These are phyloP conservation scores for Nothophoma quercina DNA, from an alignment of 2,329 filamentous ascomycete species.

Conservation along the genomic window DNA sequence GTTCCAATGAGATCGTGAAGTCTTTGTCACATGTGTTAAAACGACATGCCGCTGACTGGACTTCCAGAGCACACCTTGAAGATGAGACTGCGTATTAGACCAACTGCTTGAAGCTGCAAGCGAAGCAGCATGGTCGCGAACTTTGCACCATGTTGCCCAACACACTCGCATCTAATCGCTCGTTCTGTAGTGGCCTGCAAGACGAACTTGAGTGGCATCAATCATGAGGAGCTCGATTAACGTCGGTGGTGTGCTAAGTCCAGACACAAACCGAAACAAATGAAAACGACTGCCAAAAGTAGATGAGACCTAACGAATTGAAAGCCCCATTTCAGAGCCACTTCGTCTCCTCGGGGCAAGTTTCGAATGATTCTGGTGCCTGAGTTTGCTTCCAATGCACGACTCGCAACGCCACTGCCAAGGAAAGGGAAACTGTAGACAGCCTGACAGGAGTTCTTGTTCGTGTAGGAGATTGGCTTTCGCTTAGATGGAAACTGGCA, in stretches of 20 bases:
- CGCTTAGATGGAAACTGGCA: slow-evolving; percentile 1
- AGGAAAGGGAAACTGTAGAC: neutral
- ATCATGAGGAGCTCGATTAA: neutral
- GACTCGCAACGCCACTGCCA: slow-evolving; percentile 14
- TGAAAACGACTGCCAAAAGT: neutral
- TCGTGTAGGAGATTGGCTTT: slow-evolving; percentile 4
- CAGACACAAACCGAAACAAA: neutral
- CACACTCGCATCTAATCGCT: no score
- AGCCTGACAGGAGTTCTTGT: neutral
- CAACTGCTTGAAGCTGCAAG: neutral
- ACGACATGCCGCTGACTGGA: neutral
- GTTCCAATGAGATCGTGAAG: neutral
- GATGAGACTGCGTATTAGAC: neutral
- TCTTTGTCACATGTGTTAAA: neutral
- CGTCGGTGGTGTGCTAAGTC: neutral
- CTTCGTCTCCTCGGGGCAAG: neutral
- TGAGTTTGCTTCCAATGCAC: neutral
- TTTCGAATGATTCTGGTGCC: slow-evolving; percentile 9
- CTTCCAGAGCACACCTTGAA: neutral
- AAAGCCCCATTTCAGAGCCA: slow-evolving; percentile 24
- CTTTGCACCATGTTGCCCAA: no score
- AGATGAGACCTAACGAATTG: slow-evolving; percentile 1
- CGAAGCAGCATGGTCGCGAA: neutral
- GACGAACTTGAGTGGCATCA: no score
- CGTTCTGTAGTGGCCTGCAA: no score